These are phyloP conservation scores for Cladorrhinum sp. DNA, from an alignment of 2,329 filamentous ascomycete species.

Conservation along the genomic window DNA sequence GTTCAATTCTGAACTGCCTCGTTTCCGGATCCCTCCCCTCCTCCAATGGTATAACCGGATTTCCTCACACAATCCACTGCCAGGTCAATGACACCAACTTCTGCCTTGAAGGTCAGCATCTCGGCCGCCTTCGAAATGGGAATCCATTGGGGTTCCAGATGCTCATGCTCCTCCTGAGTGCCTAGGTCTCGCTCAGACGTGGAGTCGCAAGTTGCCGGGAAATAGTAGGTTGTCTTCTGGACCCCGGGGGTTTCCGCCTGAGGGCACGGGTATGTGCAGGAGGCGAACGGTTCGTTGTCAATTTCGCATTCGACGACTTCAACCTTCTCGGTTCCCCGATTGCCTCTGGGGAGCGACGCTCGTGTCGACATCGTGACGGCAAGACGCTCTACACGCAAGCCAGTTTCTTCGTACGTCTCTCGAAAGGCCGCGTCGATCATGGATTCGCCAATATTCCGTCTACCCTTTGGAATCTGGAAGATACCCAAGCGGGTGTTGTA, in stretches of 20 bases:
- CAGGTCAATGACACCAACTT: slow-evolving; percentile 26
- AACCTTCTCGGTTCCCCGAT: slow-evolving; percentile 15
- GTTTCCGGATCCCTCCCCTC: not conserved
- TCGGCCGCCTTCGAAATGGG: slow-evolving; percentile 22
- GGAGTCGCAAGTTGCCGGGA: slow-evolving; percentile 36
- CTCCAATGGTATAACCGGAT: slow-evolving; percentile 23
- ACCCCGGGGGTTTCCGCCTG: slow-evolving; percentile 31
- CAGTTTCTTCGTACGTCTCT: slow-evolving; percentile 49
- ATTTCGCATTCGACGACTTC: slow-evolving; percentile 30
- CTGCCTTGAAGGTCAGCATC: slow-evolving; percentile 30
- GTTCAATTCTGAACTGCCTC: too few species aligned
- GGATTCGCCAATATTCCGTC: slow-evolving; percentile 46
- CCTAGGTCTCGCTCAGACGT: slow-evolving; percentile 23
- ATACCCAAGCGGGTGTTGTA: slow-evolving; percentile 43
- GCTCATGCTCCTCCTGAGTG: slow-evolving; percentile 35
- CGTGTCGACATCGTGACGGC: slow-evolving; percentile 42
- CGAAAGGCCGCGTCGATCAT: slow-evolving; percentile 42
- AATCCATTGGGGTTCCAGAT: slow-evolving; percentile 28
- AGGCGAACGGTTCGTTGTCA: slow-evolving; percentile 38
- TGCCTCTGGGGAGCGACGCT: slow-evolving; percentile 35
- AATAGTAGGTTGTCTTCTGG: slow-evolving; percentile 42
- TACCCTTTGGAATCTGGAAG: slow-evolving; percentile 48
- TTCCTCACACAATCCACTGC: slow-evolving; percentile 22
- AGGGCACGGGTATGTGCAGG: slow-evolving; percentile 37
- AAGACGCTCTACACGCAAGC: slow-evolving; percentile 39